Conservation (phyloP, 495 filamentous ascomycete species). For the Penicillium steckii region DNA sequence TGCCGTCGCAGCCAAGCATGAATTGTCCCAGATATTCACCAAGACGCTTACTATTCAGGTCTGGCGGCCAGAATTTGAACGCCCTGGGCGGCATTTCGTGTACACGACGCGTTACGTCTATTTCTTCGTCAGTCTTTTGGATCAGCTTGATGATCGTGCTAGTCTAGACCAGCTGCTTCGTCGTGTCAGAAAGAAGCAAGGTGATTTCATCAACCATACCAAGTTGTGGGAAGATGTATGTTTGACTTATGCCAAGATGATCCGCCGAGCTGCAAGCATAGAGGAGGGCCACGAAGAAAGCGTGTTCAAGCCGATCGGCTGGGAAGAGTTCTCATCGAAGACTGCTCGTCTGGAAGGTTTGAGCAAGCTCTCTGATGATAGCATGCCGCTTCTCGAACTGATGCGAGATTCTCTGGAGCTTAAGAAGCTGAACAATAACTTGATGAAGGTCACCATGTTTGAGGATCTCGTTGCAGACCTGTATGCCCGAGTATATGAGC, state of each 20-base stretch:
- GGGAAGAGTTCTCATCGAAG: slow-evolving; percentile 76
- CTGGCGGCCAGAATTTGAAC: slow-evolving; percentile 92
- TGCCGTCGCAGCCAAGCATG: slow-evolving; percentile 65
- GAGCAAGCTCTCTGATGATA: slow-evolving; percentile 40
- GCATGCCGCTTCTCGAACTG: slow-evolving; percentile 56
- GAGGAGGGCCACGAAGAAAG: slow-evolving; percentile 68
- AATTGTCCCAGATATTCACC: slow-evolving; percentile 86
- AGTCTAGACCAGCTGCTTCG: slow-evolving; percentile 81
- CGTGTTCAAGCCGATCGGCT: slow-evolving; percentile 72
- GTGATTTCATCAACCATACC: slow-evolving; percentile 81
- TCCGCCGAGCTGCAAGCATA: slow-evolving; percentile 68
- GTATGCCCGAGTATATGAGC: slow-evolving; percentile 75
- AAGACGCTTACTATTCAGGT: slow-evolving; percentile 94
- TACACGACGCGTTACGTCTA: slow-evolving; percentile 88
- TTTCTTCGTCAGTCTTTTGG: slow-evolving; percentile 73
- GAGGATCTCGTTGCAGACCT: slow-evolving; percentile 89
- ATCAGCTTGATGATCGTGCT: slow-evolving; percentile 69
- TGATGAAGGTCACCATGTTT: slow-evolving; percentile 80
- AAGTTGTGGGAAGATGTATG: slow-evolving; percentile 85
- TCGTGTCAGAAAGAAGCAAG: slow-evolving; percentile 75
- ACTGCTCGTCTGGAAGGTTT: slow-evolving; percentile 54
- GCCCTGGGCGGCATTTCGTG: slow-evolving; percentile 88
- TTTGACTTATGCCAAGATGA: slow-evolving; percentile 63
- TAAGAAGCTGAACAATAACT: slow-evolving; percentile 82
- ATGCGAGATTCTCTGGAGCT: slow-evolving; percentile 83